A percentile compares a stretch with the other conserved stretches of the same genome.
Evolutionary conservation across 176 grass and related monocot genomes (phyloP).

Genomic region (Ampelocalamus luodianensis): DNA sequence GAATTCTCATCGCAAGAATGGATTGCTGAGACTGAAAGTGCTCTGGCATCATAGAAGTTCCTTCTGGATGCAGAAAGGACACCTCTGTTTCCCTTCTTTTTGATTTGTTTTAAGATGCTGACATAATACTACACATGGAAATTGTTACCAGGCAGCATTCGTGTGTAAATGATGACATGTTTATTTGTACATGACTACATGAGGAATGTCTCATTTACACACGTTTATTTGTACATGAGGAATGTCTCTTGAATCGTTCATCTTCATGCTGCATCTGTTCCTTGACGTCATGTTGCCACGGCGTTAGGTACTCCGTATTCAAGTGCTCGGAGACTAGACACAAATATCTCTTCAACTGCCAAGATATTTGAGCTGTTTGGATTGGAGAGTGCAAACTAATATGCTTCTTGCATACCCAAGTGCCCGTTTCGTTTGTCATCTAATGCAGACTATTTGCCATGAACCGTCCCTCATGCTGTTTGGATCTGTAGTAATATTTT

Average conservation of each 20-base stretch:
- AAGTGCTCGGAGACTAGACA: not conserved
- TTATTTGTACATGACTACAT: no score
- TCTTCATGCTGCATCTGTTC: not conserved
- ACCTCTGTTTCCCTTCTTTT: not conserved
- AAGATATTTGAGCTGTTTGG: not conserved
- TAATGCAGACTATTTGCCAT: not conserved
- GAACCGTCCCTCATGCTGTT: not conserved
- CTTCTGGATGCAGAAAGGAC: not conserved
- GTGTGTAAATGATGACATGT: conserved; percentile 25
- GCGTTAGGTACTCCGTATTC: not conserved
- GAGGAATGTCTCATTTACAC: no score
- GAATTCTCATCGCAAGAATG: not conserved
- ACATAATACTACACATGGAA: not conserved
- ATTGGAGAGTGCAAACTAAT: not conserved
- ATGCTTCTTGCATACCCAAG: not conserved
- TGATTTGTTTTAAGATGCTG: not conserved
- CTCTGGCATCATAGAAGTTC: not conserved
- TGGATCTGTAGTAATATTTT: not conserved
- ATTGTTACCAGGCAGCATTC: not conserved
- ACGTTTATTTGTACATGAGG: conserved; percentile 21
- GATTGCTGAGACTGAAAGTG: not conserved
- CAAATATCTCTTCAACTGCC: not conserved
- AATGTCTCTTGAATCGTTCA: not conserved
- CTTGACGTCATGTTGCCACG: not conserved
- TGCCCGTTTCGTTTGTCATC: not conserved